phyloP scores from a whole-genome alignment of 208 protist genomes.

The Leishmania turanica region DNA sequence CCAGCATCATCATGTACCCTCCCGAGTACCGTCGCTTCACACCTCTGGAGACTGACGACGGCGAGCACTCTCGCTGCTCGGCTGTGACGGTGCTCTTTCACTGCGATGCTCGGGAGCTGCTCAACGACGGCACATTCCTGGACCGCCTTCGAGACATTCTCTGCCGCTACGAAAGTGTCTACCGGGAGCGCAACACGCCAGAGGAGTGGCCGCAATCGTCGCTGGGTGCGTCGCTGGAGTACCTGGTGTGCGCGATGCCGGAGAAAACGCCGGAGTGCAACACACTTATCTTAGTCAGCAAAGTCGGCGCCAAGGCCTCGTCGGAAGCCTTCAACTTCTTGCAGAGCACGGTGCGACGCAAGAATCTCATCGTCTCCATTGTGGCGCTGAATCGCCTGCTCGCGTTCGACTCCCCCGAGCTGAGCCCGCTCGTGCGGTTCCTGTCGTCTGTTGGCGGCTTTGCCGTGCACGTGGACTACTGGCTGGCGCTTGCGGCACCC shows the following conservation, averaged over 20 bases:
- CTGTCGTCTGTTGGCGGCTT: constrained; percentile 80
- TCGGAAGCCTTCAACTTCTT: constrained; percentile 60
- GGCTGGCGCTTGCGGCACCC: constrained; percentile 61
- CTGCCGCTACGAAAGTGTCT: constrained; percentile 67
- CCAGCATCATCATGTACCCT: constrained; percentile 38
- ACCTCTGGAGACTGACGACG: constrained; percentile 23
- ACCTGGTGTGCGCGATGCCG: constrained; percentile 62
- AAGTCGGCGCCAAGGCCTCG: constrained; percentile 42
- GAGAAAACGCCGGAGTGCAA: constrained; percentile 67
- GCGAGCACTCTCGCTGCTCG: constrained; percentile 19
- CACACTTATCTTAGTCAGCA: constrained; percentile 72
- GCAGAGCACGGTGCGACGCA: constrained; percentile 73
- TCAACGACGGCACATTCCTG: constrained; percentile 57
- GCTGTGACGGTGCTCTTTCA: constrained; percentile 58
- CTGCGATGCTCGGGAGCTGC: constrained; percentile 49
- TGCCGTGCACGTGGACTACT: constrained; percentile 79
- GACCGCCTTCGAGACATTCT: constrained; percentile 49
- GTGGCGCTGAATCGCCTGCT: constrained; percentile 69
- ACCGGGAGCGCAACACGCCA: constrained; percentile 35
- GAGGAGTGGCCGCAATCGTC: constrained; percentile 64
- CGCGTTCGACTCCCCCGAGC: constrained; percentile 56
- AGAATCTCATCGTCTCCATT: constrained; percentile 86
- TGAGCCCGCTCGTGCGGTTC: constrained; percentile 73
- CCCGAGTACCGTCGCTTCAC: constrained; percentile 48
- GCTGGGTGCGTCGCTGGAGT: constrained; percentile 66